Base-by-base conservation (phyloP, 2,329 filamentous ascomycete species). In the Sordariomycetes sp. region DNA sequence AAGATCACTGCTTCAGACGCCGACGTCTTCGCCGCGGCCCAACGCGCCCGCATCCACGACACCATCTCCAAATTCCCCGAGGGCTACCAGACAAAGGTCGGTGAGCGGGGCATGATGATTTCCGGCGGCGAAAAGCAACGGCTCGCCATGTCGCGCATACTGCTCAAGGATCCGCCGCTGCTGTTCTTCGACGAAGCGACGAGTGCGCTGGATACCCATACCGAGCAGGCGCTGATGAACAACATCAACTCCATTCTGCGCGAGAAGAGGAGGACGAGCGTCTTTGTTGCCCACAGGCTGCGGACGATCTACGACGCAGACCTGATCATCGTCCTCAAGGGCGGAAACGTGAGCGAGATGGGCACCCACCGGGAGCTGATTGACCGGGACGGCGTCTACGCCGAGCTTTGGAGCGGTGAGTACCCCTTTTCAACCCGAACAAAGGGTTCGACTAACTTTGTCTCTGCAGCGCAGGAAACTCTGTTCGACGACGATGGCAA, bases 101-200 rank as follows among this genome's bases (percentile, higher is more conserved):
- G 90, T 34, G 90, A 95, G 64, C 75, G 90, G 30, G 88, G 88
- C 2, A 80, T 95, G 75, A 95, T 95, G 88, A 94, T 95, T 29
- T 93, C 85, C 1, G 88, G 86, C 3, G 88, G 88, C 21, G 90
- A 95, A 63, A 95, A 95, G 59, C 88, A 95, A 59, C 76, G 88
- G 4, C 64, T 95, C 9, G 90, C 90, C 1, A 77, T 95, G 17
- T 86, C 84, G 18, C 70, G 88, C 28, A 56, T 95, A 25, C 72
- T 95, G 2, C 68, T 95, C 38, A 95, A 95, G 56, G 85, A 95
- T 44, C 86, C 88, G 4, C 86, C 86, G 2, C 61, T 95, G 19
- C 64, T 95, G 1, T 95, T 95, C 70, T 95, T 95, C 47, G 88
- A 95, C 45, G 88, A 95, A 66, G 90, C 88, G 47, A 95, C 88